Evolutionary conservation across 495 filamentous ascomycete genomes (phyloP).

Genomic region (Xylaria flabelliformis): DNA sequence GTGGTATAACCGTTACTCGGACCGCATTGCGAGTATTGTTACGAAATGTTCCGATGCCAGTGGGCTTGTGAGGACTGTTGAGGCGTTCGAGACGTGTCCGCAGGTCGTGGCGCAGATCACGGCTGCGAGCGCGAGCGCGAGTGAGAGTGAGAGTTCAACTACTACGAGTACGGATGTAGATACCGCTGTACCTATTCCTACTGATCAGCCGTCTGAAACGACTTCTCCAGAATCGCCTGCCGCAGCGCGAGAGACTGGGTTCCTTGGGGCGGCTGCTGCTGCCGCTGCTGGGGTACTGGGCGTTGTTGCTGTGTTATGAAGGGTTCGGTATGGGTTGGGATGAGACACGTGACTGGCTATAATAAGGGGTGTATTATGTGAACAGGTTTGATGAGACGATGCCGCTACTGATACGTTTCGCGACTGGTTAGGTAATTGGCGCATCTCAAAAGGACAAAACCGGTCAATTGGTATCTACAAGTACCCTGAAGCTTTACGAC

Average conservation of each 20-base stretch:
- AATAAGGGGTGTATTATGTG: not conserved
- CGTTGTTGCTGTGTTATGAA: slow-evolving; percentile 23
- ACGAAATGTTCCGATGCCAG: slow-evolving; percentile 14
- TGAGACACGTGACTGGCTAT: not conserved
- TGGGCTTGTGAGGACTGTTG: slow-evolving; percentile 21
- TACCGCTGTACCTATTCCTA: not conserved
- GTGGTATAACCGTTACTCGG: slow-evolving; percentile 25
- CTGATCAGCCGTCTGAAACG: not conserved
- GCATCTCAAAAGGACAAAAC: not conserved
- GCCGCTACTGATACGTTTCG: not conserved
- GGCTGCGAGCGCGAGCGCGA: not conserved
- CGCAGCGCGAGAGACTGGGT: slow-evolving; percentile 12
- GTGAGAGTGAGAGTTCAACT: not conserved
- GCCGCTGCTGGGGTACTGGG: slow-evolving; percentile 23
- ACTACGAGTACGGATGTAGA: not conserved
- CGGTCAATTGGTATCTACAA: not conserved
- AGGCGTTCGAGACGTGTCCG: slow-evolving; percentile 26
- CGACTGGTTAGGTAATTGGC: not conserved
- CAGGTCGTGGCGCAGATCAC: slow-evolving; percentile 20
- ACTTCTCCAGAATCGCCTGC: not conserved
- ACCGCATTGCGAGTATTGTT: slow-evolving; percentile 12
- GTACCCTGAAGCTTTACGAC: not conserved
- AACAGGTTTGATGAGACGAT: not conserved
- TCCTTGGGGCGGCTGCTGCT: slow-evolving; percentile 24
- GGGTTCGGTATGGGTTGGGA: not conserved